Base-by-base conservation (phyloP, 1,139 yeast species). In the Blastobotrys persicus region DNA sequence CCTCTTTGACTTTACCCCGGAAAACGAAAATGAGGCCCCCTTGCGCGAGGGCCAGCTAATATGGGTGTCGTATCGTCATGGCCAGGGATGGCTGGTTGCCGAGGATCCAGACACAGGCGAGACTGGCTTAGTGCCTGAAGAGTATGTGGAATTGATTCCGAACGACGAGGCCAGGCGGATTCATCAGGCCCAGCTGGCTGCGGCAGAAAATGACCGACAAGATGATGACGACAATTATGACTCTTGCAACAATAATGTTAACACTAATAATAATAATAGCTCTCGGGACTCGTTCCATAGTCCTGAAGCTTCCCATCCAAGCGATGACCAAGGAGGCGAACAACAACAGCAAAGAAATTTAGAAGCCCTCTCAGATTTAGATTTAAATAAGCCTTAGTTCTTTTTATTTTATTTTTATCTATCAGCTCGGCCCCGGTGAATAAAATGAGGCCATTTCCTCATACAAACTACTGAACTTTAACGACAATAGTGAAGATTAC, bases 11-110 rank as follows among this genome's bases (percentile, higher is more conserved):
- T 92, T 92, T 64, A 75, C 72, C 31, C 96, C 98, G 0, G 98
- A 92, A 64, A 92, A 92, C 66, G 96, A 88, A 59, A 92, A 92
- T 65, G 99, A 92, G 62, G 81, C 91, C 47, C 81, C 78, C 12
- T 71, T 92, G 38, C 68, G 67, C 6, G 95, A 86, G 60, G 96
- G 96, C 35, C 98, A 92, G 67, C 68, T 80, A 16, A 80, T 94
- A 2, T 85, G 92, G 80, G 85, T 92, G 31, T 81, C 85, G 52
- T 91, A 91, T 66, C 79, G 95, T 55, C 96, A 92, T 65, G 98
- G 98, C 17, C 97, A 92, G 65, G 99, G 99, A 4, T 92, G 98
- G 99, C 75, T 94, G 3, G 98, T 92, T 45, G 98, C 98, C 0
- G 88, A 84, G 59, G 91, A 87, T 62, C 85, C 89, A 0, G 75